Evolutionary conservation across 139 green algal genomes (phyloP), one percentile per base, ranked within the genome.

Genomic region (Micromonas commoda): DNA sequence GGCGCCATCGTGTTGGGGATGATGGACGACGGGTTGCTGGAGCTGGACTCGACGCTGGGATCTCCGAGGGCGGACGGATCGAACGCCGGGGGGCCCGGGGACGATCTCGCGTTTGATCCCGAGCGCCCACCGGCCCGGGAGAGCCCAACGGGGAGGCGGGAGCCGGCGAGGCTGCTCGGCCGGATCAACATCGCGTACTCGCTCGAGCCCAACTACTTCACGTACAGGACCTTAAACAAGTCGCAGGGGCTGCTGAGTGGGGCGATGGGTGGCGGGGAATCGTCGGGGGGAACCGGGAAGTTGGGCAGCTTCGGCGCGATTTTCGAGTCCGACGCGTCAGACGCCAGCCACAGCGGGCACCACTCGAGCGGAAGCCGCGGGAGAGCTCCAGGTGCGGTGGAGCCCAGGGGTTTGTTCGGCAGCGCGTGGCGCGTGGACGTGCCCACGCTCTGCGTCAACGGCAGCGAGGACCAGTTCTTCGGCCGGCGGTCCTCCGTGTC

Each of bases 121-220:
- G n/a, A n/a, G n/a, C n/a, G n/a, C n/a, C n/a, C n/a, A n/a, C n/a
- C n/a, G n/a, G n/a, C n/a, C n/a, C n/a, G n/a, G n/a, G n/a, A n/a
- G n/a, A n/a, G n/a, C n/a, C n/a, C n/a, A n/a, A n/a, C n/a, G n/a
- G n/a, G n/a, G n/a, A n/a, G n/a, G n/a, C n/a, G n/a, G n/a, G n/a
- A n/a, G n/a, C n/a, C n/a, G n/a, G n/a, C n/a, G n/a, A n/a, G 29
- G 35, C 23, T 77, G 71, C 45, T 35, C 45, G 71, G 39, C 16
- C 33, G 71, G 29, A 65, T 77, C 51, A 31, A 38, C 2, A 66
- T 61, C 71, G 52, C 71, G 39, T 77, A 77, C 51, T 34, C 71
- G 1, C 37, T 61, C 71, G 71, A 77, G 4, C 71, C 52, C 31
- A 77, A 64, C 63, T 70, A 70, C 6, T 70, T 70, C 31, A 70